A percentile compares a stretch with the other conserved stretches of the same genome.
Conservation (phyloP, 1,284 basidiomycete genomes). For the Ganoderma meredithae region DNA sequence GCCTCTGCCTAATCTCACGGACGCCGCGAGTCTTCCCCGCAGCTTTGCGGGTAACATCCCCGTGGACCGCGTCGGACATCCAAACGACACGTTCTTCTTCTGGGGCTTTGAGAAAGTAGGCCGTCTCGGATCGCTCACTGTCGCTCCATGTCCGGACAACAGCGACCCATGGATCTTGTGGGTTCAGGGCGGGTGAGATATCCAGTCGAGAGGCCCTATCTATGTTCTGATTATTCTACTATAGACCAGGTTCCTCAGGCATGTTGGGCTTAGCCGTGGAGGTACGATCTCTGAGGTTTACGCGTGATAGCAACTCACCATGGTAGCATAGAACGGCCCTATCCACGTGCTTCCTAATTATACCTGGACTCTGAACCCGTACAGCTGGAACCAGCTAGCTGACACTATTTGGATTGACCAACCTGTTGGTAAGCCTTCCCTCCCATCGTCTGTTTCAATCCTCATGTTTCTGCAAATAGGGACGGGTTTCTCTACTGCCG, state of each 20-base stretch:
- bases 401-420: conserved; percentile 78
- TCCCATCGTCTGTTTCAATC: conserved; percentile 20
- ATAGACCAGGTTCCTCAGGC: conserved; percentile 74
- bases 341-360: conserved; percentile 61
- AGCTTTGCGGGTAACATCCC: conserved; percentile 75
- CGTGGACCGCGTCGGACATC: conserved; percentile 65
- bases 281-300: conserved; percentile 42
- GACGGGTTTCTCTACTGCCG: conserved; percentile 67
- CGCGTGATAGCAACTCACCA: neutral
- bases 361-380: conserved; percentile 54
- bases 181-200: conserved; percentile 72
- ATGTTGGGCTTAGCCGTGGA: conserved; percentile 70
- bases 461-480: conserved; percentile 45
- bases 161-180: conserved; percentile 76
- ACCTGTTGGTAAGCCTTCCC: conserved; percentile 51
- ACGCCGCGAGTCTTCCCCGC: conserved; percentile 57
- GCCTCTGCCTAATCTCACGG: conserved; percentile 64
- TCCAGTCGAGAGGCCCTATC: too few relatives aligned
- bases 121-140: conserved; percentile 57
- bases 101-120: conserved; percentile 64
- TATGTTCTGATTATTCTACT: neutral
- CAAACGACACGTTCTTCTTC: conserved; percentile 77
- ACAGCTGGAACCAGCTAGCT: conserved; percentile 63
- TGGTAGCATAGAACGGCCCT: conserved; percentile 66
- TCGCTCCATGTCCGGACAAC: conserved; percentile 45